Conservation (phyloP, 2,329 filamentous ascomycete species). For the Paecilomyces variotii region DNA sequence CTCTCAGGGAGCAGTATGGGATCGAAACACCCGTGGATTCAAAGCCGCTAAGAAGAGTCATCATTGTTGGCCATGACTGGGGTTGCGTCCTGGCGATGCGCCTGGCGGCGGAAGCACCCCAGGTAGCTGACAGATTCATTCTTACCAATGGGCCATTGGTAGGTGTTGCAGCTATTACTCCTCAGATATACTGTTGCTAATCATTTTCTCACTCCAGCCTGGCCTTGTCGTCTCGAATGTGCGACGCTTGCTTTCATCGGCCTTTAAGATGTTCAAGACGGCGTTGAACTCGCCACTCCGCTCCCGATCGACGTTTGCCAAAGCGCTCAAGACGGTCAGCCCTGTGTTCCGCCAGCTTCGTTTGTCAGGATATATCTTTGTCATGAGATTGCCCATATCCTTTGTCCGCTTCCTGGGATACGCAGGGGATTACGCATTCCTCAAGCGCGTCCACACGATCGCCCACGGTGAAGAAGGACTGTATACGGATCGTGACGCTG, state of each 20-base stretch:
- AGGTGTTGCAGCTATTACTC: slow-evolving; percentile 16
- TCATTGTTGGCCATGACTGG: slow-evolving; percentile 50
- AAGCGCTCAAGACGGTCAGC: slow-evolving; percentile 34
- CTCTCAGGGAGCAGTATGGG: slow-evolving; percentile 41
- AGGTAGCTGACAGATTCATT: slow-evolving; percentile 49
- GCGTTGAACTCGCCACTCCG: slow-evolving; percentile 37
- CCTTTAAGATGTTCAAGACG: slow-evolving; percentile 44
- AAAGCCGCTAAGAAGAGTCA: slow-evolving; percentile 33
- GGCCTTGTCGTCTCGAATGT: slow-evolving; percentile 37
- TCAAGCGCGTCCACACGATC: slow-evolving; percentile 34
- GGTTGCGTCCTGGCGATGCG: slow-evolving; percentile 45
- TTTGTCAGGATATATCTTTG: slow-evolving; percentile 49
- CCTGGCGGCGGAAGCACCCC: slow-evolving; percentile 50
- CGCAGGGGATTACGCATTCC: slow-evolving; percentile 44
- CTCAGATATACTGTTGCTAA: not conserved
- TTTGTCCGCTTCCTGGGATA: slow-evolving; percentile 38
- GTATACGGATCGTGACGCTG: slow-evolving; percentile 27
- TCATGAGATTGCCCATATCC: slow-evolving; percentile 42
- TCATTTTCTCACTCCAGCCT: slow-evolving; percentile 22
- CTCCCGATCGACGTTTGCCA: slow-evolving; percentile 38
- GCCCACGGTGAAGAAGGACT: slow-evolving; percentile 27
- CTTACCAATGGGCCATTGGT: slow-evolving; percentile 47
- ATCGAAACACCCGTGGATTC: slow-evolving; percentile 19
- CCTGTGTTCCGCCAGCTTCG: slow-evolving; percentile 43
- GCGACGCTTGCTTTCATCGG: slow-evolving; percentile 31